phyloP scores from a whole-genome alignment of 257 asterid genomes.

The Gardenia jasminoides region DNA sequence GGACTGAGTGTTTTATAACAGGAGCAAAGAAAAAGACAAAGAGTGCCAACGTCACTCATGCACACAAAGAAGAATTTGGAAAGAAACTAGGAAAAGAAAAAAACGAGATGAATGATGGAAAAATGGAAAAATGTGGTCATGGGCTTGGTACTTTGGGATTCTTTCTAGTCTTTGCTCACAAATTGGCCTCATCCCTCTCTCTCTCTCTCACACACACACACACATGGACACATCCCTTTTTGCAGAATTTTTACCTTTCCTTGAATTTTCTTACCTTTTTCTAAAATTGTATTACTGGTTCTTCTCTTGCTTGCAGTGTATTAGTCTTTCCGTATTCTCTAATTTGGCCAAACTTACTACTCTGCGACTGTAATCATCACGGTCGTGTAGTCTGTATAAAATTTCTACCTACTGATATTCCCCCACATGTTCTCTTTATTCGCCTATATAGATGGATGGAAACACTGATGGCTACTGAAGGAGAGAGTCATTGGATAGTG shows the following conservation, averaged over 20 bases:
- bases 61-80: background rate
- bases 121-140: slow-evolving; percentile 10
- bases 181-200: slow-evolving; percentile 9
- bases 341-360: slow-evolving; percentile 21
- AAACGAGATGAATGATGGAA: slow-evolving; percentile 3
- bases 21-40: slow-evolving; percentile 56
- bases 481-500: slow-evolving; percentile 20
- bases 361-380: slow-evolving; percentile 44
- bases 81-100: background rate
- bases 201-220: slow-evolving; percentile 1
- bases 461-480: slow-evolving; percentile 33
- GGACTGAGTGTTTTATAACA: slow-evolving; percentile 75
- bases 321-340: background rate
- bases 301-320: background rate
- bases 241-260: slow-evolving; percentile 29
- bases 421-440: slow-evolving; percentile 27
- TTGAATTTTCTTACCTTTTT: background rate
- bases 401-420: slow-evolving; percentile 31
- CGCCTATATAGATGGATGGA: slow-evolving; percentile 33
- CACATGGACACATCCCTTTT: slow-evolving; percentile 12
- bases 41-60: slow-evolving; percentile 40
- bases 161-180: slow-evolving; percentile 8
- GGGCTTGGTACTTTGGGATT: slow-evolving; percentile 5
- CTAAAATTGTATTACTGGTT: background rate
- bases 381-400: slow-evolving; percentile 14